phyloP scores from a whole-genome alignment of 345 rosid species.

The Populus ilicifolia region DNA sequence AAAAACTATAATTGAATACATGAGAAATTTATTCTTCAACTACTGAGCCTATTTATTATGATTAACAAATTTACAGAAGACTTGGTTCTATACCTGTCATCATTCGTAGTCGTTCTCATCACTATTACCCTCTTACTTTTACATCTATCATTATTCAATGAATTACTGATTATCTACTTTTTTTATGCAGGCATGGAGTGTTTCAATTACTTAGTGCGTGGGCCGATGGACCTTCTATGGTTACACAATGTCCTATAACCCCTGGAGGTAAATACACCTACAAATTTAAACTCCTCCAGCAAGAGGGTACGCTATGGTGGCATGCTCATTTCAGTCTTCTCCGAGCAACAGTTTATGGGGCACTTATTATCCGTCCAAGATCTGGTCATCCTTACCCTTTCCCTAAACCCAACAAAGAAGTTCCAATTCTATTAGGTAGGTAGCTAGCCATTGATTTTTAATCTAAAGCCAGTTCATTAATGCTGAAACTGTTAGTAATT shows the following conservation, averaged over 20 bases:
- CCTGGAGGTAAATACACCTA: constrained; percentile 65
- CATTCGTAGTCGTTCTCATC: not conserved
- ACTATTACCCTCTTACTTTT: not conserved
- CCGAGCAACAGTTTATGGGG: constrained; percentile 88
- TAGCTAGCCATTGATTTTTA: not conserved
- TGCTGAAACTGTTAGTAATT: not conserved
- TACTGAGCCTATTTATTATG: not conserved
- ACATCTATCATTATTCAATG: not conserved
- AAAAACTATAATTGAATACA: not conserved
- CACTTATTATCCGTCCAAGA: constrained; percentile 68
- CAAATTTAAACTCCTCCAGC: constrained; percentile 51
- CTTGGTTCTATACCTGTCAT: not conserved
- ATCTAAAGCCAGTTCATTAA: not conserved
- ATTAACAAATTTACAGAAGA: not conserved
- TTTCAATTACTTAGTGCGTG: constrained; percentile 60
- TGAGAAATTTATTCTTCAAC: not conserved
- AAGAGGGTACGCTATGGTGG: constrained; percentile 97
- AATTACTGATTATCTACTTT: not conserved
- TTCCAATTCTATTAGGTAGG: constrained; percentile 71
- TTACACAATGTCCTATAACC: constrained; percentile 75
- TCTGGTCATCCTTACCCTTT: constrained; percentile 63
- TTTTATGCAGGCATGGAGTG: constrained; percentile 65
- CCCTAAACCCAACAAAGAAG: constrained; percentile 65
- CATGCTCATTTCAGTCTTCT: constrained; percentile 68
- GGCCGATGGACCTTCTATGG: constrained; percentile 84